phyloP scores from a whole-genome alignment of 1,139 yeast genomes.

The Taphrina confusa region DNA sequence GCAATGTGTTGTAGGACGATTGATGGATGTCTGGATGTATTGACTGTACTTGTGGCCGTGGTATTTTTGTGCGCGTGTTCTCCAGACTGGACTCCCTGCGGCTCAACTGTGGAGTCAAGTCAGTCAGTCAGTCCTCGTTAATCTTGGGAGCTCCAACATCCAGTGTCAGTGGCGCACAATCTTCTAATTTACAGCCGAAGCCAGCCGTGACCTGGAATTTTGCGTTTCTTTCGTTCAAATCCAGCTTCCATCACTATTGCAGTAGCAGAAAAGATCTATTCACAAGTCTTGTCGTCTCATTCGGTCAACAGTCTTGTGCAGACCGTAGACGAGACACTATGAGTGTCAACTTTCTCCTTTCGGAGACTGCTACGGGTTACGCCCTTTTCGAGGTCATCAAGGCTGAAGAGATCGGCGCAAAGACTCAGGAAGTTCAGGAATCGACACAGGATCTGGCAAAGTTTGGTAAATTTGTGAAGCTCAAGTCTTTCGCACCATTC shows the following conservation, averaged over 20 bases:
- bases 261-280: background rate
- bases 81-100: too few relatives aligned
- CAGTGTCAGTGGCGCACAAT: conserved; percentile 1
- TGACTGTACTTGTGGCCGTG: too few relatives aligned
- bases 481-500: conserved; percentile 96
- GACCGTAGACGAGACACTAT: background rate
- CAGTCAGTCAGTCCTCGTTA: too few relatives aligned
- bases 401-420: conserved; percentile 91
- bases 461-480: conserved; percentile 89
- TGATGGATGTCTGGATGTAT: too few relatives aligned
- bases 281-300: background rate
- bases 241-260: background rate
- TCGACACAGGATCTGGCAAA: conserved; percentile 83
- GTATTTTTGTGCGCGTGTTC: too few relatives aligned
- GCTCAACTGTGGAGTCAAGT: too few relatives aligned
- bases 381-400: conserved; percentile 85
- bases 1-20: too few relatives aligned
- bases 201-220: conserved; percentile 9
- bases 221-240: conserved; percentile 12
- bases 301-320: too few relatives aligned
- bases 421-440: conserved; percentile 90
- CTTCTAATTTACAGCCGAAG: background rate
- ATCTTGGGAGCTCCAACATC: too few relatives aligned
- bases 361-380: conserved; percentile 98
- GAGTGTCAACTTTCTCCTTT: conserved; percentile 54